These are phyloP conservation scores for Ogataea paradorogensis DNA, from an alignment of 805 yeast genomes.

Conservation along the genomic window DNA sequence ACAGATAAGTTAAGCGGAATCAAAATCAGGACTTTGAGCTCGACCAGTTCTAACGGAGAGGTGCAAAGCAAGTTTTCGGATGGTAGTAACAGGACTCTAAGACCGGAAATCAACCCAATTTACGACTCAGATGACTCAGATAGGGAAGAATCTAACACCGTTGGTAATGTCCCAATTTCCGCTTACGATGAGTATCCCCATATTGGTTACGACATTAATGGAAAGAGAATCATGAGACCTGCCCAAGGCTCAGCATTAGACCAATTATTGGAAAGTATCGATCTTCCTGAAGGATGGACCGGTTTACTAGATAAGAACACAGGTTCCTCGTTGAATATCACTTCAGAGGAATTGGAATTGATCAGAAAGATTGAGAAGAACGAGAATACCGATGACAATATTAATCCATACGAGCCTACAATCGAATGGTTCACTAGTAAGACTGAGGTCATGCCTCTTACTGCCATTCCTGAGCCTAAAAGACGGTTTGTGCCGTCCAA, in stretches of 20 bases:
- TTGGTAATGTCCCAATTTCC: conserved; percentile 88
- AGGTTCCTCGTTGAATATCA: conserved; percentile 78
- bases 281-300: conserved; percentile 98
- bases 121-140: conserved; percentile 95
- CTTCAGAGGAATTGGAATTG: conserved; percentile 84
- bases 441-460: conserved; percentile 83
- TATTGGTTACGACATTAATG: conserved; percentile 94
- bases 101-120: conserved; percentile 91
- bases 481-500: conserved; percentile 95
- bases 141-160: conserved; percentile 73
- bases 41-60: conserved; percentile 31
- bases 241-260: conserved; percentile 96
- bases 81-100: conserved; percentile 73
- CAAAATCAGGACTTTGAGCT: conserved; percentile 48
- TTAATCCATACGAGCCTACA: conserved; percentile 89
- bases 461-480: conserved; percentile 95
- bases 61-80: conserved; percentile 60
- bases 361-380: conserved; percentile 82
- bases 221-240: conserved; percentile 98
- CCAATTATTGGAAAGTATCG: conserved; percentile 82
- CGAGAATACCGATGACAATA: conserved; percentile 73
- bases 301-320: conserved; percentile 89
- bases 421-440: conserved; percentile 94
- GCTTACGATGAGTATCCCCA: conserved; percentile 98
- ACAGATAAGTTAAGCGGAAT: conserved; percentile 55